Evolutionary conservation across 1,139 yeast genomes (phyloP).

Genomic region (Schwanniomyces etchellsii): DNA sequence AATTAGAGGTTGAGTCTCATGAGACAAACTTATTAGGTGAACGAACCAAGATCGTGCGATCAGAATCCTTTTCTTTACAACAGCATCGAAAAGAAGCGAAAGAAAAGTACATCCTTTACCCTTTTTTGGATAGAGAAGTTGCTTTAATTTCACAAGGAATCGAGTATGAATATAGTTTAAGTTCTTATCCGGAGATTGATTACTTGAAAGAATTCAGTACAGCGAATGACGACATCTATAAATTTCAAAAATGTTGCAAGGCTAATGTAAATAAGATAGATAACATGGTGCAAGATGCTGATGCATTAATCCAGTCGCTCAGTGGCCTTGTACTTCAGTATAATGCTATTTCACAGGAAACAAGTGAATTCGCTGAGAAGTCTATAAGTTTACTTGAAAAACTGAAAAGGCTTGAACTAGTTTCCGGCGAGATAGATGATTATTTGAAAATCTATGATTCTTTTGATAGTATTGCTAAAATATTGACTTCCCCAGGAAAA

Average conservation of each 20-base stretch:
- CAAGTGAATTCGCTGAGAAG: conserved; percentile 57
- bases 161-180: too few species aligned
- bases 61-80: too few species aligned
- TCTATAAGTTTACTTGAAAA: conserved; percentile 51
- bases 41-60: too few species aligned
- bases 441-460: conserved; percentile 62
- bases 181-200: not conserved
- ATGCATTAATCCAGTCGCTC: conserved; percentile 34
- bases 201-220: conserved; percentile 11
- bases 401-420: conserved; percentile 37
- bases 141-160: too few species aligned
- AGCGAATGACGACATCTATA: conserved; percentile 22
- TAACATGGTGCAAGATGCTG: conserved; percentile 35
- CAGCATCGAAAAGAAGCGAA: too few species aligned
- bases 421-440: conserved; percentile 45
- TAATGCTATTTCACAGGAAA: conserved; percentile 52
- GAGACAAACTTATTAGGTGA: too few species aligned
- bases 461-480: conserved; percentile 63
- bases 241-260: conserved; percentile 38
- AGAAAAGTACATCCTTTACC: too few species aligned
- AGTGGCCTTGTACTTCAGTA: conserved; percentile 44
- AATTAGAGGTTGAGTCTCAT: too few species aligned
- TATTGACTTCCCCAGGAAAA: conserved; percentile 66
- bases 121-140: too few species aligned
- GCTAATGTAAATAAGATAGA: conserved; percentile 28